Base-by-base conservation (phyloP, 306 rosid species). In the Trichosanthes cucumerina region DNA sequence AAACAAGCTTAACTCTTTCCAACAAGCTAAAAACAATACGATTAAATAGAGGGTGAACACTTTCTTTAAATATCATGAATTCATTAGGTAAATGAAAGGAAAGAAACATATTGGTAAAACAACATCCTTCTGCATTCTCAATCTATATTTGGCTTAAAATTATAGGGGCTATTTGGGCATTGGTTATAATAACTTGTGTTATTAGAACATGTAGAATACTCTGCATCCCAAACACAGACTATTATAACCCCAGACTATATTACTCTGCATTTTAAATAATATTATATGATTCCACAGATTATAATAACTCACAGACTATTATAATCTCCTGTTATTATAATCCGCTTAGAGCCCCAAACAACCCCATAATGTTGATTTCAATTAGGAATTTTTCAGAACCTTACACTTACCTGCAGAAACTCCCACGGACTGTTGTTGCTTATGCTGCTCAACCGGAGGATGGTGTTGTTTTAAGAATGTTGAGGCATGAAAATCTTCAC, bases 391-490 rank as follows among this genome's bases (percentile, higher is more conserved):
- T 24, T 66, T 66, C 18, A 38, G 14, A 69, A 69, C 34, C 52
- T n/a, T 69, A 23, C 43, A 14, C 56, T 43, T 74, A 74, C 78
- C 78, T 33, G 78, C 46, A 18, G 63, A 53, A 74, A 11, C 60
- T 50, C 26, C 15, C 28, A 19, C 36, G 15, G 78, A 26, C 60
- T 72, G 78, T 24, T 49, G 62, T 74, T 18, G 78, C 63, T 19
- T 74, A 52, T 33, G 47, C 63, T 74, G 63, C 62, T 74, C 46
- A 18, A 47, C 15, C 21, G 56, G 26, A 49, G 43, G 2, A 47
- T 28, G 24, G 7, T 73, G 62, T 26, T 26, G 60, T 15, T 28
- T 44, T 49, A n/a, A 50, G 47, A 10, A 19, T 16, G 43, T 49
- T 9, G 63, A 49, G 41, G 31, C 63, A 16, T 2, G 4, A 31